Percentiles rank a stretch among this genome's conserved stretches.
These are phyloP conservation scores for Hymenoscyphus scutula DNA, from an alignment of 2,329 filamentous ascomycete species.

Conservation along the genomic window DNA sequence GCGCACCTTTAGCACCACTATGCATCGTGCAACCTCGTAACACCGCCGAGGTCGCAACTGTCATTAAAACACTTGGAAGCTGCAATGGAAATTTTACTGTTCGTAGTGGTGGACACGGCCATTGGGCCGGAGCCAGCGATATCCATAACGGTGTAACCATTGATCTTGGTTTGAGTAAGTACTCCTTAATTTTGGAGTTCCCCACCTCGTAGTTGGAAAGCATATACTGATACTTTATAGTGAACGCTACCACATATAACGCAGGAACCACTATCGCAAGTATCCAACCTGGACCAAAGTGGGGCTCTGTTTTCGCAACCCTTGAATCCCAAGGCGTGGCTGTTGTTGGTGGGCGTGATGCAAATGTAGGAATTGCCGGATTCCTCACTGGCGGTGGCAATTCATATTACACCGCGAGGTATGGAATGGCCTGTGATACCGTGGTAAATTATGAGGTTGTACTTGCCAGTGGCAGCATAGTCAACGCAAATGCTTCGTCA, in stretches of 20 bases:
- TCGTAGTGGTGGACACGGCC: constrained; percentile 56
- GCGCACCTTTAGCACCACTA: constrained; percentile 5
- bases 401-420: constrained; percentile 40
- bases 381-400: constrained; percentile 19
- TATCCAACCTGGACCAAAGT: constrained; percentile 39
- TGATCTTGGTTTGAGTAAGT: constrained; percentile 16
- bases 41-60: constrained; percentile 9
- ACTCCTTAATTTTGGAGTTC: no score
- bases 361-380: constrained; percentile 16
- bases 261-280: constrained; percentile 28
- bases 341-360: constrained; percentile 39
- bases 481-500: constrained; percentile 43
- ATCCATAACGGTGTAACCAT: constrained; percentile 48
- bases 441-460: constrained; percentile 52
- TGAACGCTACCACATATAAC: constrained; percentile 16
- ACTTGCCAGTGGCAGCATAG: constrained; percentile 47
- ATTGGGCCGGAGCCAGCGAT: constrained; percentile 50
- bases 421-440: constrained; percentile 51
- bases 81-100: constrained; percentile 45
- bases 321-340: constrained; percentile 36
- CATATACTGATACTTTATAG: constrained; percentile 5
- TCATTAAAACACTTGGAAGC: constrained; percentile 1
- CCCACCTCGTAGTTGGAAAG: no score
- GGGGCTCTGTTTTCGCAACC: constrained; percentile 39
- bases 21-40: constrained; percentile 13